phyloP scores from a whole-genome alignment of 139 green algal species.

The Yamagishiella unicocca region DNA sequence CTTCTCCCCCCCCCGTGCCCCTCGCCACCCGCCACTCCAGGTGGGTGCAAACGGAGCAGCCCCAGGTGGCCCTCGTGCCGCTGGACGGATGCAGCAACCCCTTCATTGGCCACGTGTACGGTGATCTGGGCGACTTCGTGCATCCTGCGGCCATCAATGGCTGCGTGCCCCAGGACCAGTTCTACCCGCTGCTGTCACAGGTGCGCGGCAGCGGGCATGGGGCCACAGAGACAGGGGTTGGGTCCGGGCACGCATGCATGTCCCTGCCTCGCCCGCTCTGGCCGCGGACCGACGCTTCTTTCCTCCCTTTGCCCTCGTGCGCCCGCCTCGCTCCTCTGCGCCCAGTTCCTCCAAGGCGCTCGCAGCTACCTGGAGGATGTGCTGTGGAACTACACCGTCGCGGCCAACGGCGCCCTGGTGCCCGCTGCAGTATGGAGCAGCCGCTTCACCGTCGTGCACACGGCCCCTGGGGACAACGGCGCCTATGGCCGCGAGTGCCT shows the following conservation, averaged over 20 bases:
- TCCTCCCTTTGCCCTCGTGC: not conserved
- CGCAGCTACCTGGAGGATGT: not conserved
- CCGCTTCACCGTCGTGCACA: conserved; percentile 28
- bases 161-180: conserved; percentile 35
- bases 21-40: not conserved
- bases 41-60: conserved; percentile 3
- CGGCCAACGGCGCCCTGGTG: conserved; percentile 15
- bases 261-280: not conserved
- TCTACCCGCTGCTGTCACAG: conserved; percentile 49
- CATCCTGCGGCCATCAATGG: not conserved
- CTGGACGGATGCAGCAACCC: conserved; percentile 54
- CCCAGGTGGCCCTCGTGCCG: not conserved
- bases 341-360: conserved; percentile 14
- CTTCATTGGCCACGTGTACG: not conserved
- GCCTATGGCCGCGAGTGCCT: conserved; percentile 32
- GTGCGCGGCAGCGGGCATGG: not conserved
- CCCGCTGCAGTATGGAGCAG: not conserved
- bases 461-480: conserved; percentile 13
- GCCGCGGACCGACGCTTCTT: not conserved
- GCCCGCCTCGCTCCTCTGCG: not conserved
- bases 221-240: not conserved
- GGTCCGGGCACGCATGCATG: not conserved
- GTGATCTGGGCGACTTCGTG: conserved; percentile 27
- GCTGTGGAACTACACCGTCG: conserved; percentile 1
- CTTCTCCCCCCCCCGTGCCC: not conserved